phyloP scores from a whole-genome alignment of 1,284 basidiomycete species.

The Puccinia novopanici region DNA sequence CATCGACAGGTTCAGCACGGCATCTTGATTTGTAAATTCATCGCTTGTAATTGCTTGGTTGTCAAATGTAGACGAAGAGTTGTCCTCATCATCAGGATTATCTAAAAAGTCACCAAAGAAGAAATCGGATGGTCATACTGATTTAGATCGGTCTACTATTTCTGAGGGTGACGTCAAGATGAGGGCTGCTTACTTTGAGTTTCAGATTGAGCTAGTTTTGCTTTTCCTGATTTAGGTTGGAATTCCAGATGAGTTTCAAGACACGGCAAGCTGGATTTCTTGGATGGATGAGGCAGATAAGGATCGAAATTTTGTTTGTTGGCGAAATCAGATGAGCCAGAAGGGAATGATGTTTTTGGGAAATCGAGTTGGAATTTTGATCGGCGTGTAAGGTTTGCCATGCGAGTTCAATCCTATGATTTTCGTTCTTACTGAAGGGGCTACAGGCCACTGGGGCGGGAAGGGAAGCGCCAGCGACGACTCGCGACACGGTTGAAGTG shows the following conservation, averaged over 20 bases:
- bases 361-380: not conserved
- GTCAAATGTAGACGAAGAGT: not conserved
- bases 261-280: not conserved
- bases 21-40: conserved; percentile 30
- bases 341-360: not conserved
- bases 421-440: conserved; percentile 37
- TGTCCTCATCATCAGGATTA: not conserved
- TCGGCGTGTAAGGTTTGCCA: conserved; percentile 14
- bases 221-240: conserved; percentile 18
- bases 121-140: not conserved
- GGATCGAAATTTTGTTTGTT: not conserved
- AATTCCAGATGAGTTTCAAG: not conserved
- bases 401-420: conserved; percentile 10
- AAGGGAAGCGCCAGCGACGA: conserved; percentile 1
- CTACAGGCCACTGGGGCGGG: conserved; percentile 32
- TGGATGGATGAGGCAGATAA: not conserved
- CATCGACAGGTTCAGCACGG: conserved; percentile 38
- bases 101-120: not conserved
- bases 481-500: conserved; percentile 4
- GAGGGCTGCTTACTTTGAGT: not conserved
- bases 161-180: not conserved
- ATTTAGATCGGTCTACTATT: not conserved
- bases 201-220: conserved; percentile 29
- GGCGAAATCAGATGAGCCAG: not conserved
- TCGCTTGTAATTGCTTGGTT: conserved; percentile 8